Percentiles rank a stretch among this genome's conserved stretches.
Evolutionary conservation across 2,329 filamentous ascomycete genomes (phyloP).

Genomic region (Monilinia vaccinii-corymbosi): DNA sequence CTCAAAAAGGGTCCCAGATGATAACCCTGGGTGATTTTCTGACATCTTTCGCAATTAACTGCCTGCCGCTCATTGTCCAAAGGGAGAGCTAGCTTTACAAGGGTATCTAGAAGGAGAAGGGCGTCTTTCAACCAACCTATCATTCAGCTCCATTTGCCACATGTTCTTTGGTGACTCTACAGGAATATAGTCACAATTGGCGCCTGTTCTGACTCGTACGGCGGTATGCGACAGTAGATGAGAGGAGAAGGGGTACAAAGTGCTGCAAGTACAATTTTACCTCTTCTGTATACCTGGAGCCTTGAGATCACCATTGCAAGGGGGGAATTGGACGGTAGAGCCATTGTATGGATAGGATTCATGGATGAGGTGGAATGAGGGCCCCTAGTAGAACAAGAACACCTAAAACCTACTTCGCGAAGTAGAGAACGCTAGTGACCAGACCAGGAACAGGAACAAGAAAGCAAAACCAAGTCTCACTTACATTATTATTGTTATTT

Average conservation of each 20-base stretch:
- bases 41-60: neutral
- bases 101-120: neutral
- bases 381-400: neutral
- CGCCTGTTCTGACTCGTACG: conserved; percentile 1
- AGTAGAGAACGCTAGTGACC: neutral
- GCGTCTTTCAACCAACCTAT: conserved; percentile 1
- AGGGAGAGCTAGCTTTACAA: neutral
- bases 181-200: conserved; percentile 2
- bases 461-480: conserved; percentile 3
- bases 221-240: neutral
- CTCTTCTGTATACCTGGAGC: neutral
- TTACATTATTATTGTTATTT: no score
- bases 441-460: no score
- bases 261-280: neutral
- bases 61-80: neutral
- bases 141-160: neutral
- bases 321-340: neutral
- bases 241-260: neutral
- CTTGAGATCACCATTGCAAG: neutral
- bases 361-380: neutral
- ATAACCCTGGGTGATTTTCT: neutral
- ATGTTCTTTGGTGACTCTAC: neutral
- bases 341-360: neutral
- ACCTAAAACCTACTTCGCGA: neutral
- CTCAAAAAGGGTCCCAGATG: neutral